Percentiles rank a stretch among this genome's conserved stretches.
Conservation (phyloP, 176 grass and related monocot species). For the Cenchrus fungigraminus region DNA sequence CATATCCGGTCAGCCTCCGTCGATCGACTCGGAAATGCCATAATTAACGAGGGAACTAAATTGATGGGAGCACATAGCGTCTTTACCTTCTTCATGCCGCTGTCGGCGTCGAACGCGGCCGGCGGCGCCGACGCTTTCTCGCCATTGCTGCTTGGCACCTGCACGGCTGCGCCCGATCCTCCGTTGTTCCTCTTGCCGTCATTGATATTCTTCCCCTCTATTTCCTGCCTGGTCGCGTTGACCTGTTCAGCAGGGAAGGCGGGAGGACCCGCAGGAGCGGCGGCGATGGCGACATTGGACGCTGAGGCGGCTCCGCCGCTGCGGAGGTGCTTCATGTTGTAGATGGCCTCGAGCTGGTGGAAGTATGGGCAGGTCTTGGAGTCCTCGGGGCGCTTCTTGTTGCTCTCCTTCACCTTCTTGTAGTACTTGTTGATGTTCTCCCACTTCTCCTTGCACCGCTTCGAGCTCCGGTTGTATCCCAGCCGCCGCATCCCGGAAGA, state of each 20-base stretch:
- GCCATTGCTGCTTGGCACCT: slow-evolving; percentile 44
- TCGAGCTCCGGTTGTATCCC: slow-evolving; percentile 84
- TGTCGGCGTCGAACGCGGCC: slow-evolving; percentile 30
- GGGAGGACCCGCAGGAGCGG: neutral
- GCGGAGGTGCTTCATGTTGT: slow-evolving; percentile 58
- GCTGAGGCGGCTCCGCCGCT: neutral
- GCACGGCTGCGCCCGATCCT: slow-evolving; percentile 24
- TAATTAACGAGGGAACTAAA: neutral
- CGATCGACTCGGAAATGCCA: neutral
- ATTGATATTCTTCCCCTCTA: slow-evolving; percentile 62
- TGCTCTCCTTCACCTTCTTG: slow-evolving; percentile 99
- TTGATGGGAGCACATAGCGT: slow-evolving; percentile 3
- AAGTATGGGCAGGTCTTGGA: slow-evolving; percentile 98
- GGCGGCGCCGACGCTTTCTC: neutral
- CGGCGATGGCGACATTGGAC: slow-evolving; percentile 21
- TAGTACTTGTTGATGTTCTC: slow-evolving; percentile 99
- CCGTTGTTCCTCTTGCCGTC: slow-evolving; percentile 55
- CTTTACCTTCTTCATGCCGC: slow-evolving; percentile 42
- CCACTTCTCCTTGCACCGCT: slow-evolving; percentile 99
- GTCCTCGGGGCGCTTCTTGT: slow-evolving; percentile 87
- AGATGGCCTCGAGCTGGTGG: slow-evolving; percentile 87
- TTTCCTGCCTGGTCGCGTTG: slow-evolving; percentile 24
- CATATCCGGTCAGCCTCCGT: slow-evolving; percentile 50
- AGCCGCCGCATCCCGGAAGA: slow-evolving; percentile 72
- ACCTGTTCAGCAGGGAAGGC: slow-evolving; percentile 7